These are phyloP conservation scores for Tricholoma bakamatsutake DNA, from an alignment of 768 basidiomycete genomes.

Conservation along the genomic window DNA sequence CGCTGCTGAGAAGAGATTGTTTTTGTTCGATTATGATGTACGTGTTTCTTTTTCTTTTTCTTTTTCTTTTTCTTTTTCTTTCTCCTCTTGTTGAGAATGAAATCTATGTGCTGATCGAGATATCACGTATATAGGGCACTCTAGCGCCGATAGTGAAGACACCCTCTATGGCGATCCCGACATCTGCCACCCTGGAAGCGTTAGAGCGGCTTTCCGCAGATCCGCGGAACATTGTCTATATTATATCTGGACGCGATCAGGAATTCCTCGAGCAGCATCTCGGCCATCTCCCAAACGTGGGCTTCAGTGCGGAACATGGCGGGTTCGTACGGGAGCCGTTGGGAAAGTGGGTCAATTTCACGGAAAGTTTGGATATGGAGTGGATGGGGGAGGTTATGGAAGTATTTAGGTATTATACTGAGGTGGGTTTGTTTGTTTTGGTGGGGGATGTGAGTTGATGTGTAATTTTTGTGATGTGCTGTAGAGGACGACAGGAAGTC, in stretches of 20 bases:
- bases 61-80: not conserved
- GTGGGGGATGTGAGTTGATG: not conserved
- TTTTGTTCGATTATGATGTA: constrained; percentile 96
- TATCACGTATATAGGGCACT: constrained; percentile 60
- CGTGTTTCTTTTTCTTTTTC: constrained; percentile 23
- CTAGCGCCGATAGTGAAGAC: constrained; percentile 95
- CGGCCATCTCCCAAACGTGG: constrained; percentile 75
- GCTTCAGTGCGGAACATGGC: constrained; percentile 95
- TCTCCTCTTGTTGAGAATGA: not conserved
- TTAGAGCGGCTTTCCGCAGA: constrained; percentile 70
- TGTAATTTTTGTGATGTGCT: not conserved
- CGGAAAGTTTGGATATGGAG: constrained; percentile 89
- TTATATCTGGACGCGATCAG: constrained; percentile 94
- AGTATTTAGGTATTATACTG: constrained; percentile 95
- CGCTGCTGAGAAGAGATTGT: constrained; percentile 70
- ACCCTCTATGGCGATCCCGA: constrained; percentile 83
- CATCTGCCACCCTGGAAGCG: constrained; percentile 64
- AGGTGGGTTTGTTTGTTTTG: constrained; percentile 39
- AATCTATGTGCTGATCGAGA: not conserved
- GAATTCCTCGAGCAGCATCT: constrained; percentile 90
- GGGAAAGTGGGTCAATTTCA: constrained; percentile 77
- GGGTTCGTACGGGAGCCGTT: constrained; percentile 79
- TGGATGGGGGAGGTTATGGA: constrained; percentile 97
- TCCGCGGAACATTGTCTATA: constrained; percentile 89
- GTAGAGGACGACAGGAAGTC: constrained; percentile 88